Conservation (phyloP, 2,329 filamentous ascomycete genomes). For the Penicillium sp. region DNA sequence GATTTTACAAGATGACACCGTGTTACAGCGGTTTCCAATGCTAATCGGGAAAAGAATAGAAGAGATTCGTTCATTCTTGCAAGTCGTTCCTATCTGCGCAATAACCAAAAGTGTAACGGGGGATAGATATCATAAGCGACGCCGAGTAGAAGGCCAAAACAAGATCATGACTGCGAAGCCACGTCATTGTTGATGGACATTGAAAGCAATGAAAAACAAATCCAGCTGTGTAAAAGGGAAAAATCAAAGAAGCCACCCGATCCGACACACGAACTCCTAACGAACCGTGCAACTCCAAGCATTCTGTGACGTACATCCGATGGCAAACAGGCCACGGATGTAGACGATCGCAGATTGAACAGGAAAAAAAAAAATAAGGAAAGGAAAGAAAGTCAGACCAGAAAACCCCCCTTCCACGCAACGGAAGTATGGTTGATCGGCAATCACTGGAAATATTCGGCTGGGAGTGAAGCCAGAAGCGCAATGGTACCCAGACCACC, state of each 20-base stretch:
- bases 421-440: not conserved
- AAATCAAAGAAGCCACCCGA: slow-evolving; percentile 9
- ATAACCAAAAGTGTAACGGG: slow-evolving; percentile 13
- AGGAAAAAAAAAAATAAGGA: not conserved
- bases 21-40: not conserved
- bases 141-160: slow-evolving; percentile 3
- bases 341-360: not conserved
- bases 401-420: not conserved
- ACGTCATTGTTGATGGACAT: not conserved
- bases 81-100: slow-evolving; percentile 17
- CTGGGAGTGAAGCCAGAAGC: slow-evolving; percentile 47
- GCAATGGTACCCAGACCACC: slow-evolving; percentile 48
- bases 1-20: not conserved
- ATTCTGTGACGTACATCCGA: slow-evolving; percentile 1
- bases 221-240: not conserved
- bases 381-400: not conserved
- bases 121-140: slow-evolving; percentile 18
- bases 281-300: not conserved
- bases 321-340: not conserved
- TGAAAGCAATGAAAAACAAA: slow-evolving; percentile 10
- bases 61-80: slow-evolving; percentile 22
- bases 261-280: slow-evolving; percentile 14
- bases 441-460: slow-evolving; percentile 46
- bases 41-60: not conserved
- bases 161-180: not conserved